Conservation (phyloP, 805 yeast genomes). For the Starmerella lactis-condensi region DNA sequence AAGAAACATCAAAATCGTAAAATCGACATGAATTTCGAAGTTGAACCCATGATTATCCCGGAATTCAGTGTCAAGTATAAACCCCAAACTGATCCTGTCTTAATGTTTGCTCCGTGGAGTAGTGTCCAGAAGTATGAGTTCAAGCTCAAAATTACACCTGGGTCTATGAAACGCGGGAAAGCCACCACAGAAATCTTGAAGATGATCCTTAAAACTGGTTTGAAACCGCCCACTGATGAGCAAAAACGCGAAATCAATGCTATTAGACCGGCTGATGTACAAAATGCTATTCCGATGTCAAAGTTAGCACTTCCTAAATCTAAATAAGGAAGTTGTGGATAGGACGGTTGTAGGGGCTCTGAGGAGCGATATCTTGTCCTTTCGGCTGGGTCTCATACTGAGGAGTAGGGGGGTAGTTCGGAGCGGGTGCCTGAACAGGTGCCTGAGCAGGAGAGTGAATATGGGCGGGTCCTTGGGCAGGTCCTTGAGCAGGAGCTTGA, state of each 20-base stretch:
- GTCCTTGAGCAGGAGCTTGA: too few relatives aligned
- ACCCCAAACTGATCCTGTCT: constrained; percentile 34
- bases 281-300: constrained; percentile 12
- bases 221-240: constrained; percentile 4
- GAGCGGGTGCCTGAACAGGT: too few relatives aligned
- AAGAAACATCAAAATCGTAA: constrained; percentile 27
- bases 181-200: constrained; percentile 51
- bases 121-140: constrained; percentile 56
- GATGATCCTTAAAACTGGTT: constrained; percentile 26
- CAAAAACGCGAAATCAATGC: constrained; percentile 8
- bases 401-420: constrained; percentile 3
- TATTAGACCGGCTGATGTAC: constrained; percentile 9
- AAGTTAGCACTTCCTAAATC: constrained; percentile 7
- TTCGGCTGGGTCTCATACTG: constrained; percentile 2
- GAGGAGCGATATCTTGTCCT: too few relatives aligned
- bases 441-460: too few relatives aligned
- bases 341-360: not conserved
- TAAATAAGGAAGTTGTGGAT: not conserved
- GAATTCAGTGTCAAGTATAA: constrained; percentile 21
- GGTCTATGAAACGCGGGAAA: constrained; percentile 71
- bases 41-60: constrained; percentile 26
- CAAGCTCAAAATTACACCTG: constrained; percentile 69
- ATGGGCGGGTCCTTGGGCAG: too few relatives aligned
- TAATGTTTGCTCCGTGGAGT: constrained; percentile 87
- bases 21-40: constrained; percentile 19